Evolutionary conservation across 148 eudicot genomes (phyloP), one percentile per base, ranked within the genome.

Genomic region (Rhododendron simsii): DNA sequence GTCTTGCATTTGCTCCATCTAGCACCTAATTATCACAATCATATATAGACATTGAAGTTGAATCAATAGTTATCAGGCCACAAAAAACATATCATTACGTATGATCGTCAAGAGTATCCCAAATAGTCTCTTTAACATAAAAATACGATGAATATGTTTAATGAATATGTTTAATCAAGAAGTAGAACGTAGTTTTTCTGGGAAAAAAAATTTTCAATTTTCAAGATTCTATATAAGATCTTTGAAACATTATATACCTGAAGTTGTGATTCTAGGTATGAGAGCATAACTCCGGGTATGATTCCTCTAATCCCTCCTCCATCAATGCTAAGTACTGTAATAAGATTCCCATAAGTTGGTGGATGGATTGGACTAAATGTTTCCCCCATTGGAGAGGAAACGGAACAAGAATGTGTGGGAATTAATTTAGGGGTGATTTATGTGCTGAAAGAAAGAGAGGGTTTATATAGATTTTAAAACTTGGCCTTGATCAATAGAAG

Each of bases 291-390:
- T 5, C 85, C 94, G 3, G 94, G 93, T 57, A 94, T 89, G 61
- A 93, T 89, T 44, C 95, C 97, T 81, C 94, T 88, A 39, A 93
- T 73, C 30, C 97, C 97, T 28, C 97, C 97, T 23, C 97, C 97
- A 81, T 94, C 97, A 47, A 94, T 91, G 82, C 94, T 91, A 23
- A 94, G 88, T 71, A 94, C 86, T 14, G 95, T 92, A 44, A 94
- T 89, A 51, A 92, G 89, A 1, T 91, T 84, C 78, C 97, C 97
- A 16, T 63, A 20, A 41, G 78, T 84, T 21, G 92, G 95, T 20
- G 92, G 91, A 50, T 47, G 85, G 50, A 30, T 78, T 67, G 45
- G 33, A 26, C 0, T 26, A 69, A 41, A 18, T 67, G 78, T 8
- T 44, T 28, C 16, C 61, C 28, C 78, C 85, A 69, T 69, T 69